Conservation (phyloP, 352 stramenopile genomes). For the Phytophthora pini region DNA sequence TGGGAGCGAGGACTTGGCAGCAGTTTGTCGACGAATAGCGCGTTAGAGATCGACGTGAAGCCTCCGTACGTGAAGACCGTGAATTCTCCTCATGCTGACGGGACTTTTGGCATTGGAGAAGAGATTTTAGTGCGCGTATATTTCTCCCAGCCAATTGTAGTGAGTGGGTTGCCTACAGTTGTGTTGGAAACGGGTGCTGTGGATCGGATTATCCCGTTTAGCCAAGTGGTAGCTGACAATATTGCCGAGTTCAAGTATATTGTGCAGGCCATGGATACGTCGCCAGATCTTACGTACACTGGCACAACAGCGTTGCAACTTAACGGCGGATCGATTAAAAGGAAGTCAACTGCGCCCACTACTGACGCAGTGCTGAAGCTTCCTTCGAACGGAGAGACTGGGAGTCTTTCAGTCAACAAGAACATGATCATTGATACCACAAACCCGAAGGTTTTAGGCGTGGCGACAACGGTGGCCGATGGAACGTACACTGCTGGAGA, state of each 20-base stretch:
- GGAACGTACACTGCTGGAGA: constrained; percentile 73
- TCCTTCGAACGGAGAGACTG: constrained; percentile 56
- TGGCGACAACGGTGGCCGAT: constrained; percentile 41
- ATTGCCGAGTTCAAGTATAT: constrained; percentile 78
- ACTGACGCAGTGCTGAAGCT: constrained; percentile 60
- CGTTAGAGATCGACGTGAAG: constrained; percentile 61
- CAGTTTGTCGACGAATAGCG: constrained; percentile 58
- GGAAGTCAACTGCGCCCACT: constrained; percentile 52
- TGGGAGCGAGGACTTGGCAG: constrained; percentile 70
- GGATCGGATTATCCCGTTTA: constrained; percentile 66
- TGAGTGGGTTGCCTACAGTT: constrained; percentile 60
- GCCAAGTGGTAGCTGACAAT: constrained; percentile 47
- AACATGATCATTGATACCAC: constrained; percentile 81
- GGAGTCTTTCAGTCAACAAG: constrained; percentile 71
- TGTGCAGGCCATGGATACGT: constrained; percentile 74
- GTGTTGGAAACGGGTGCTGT: constrained; percentile 71
- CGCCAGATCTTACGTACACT: constrained; percentile 71
- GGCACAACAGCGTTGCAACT: constrained; percentile 55
- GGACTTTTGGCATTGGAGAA: constrained; percentile 78
- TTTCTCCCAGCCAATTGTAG: constrained; percentile 74
- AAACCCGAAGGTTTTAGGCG: constrained; percentile 48
- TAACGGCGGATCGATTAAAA: constrained; percentile 64
- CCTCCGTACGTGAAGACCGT: constrained; percentile 54
- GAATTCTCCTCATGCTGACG: constrained; percentile 63
- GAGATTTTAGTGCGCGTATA: constrained; percentile 72